Conservation (phyloP, 768 basidiomycete genomes). For the Lepiota subincarnata region DNA sequence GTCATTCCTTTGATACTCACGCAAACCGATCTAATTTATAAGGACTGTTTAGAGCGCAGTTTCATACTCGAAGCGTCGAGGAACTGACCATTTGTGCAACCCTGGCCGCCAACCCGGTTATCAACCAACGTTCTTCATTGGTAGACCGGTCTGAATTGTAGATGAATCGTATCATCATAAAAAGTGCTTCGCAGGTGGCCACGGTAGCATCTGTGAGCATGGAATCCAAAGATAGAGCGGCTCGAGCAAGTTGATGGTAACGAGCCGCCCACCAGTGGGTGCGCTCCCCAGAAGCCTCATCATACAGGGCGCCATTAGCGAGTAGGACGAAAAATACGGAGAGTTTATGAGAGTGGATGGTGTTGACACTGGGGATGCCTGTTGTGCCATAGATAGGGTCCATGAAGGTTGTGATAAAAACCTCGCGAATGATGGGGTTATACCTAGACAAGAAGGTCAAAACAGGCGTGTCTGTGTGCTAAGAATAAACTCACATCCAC, state of each 20-base stretch:
- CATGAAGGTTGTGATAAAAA: conserved; percentile 37
- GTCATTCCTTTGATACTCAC: conserved; percentile 28
- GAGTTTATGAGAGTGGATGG: conserved; percentile 42
- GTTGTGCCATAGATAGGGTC: conserved; percentile 38
- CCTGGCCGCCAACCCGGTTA: conserved; percentile 40
- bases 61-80: neutral
- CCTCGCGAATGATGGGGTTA: conserved; percentile 38
- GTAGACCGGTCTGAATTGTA: conserved; percentile 38
- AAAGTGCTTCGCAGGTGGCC: conserved; percentile 44
- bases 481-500: conserved; percentile 39
- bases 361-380: conserved; percentile 26
- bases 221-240: conserved; percentile 42
- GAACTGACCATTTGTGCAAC: conserved; percentile 42
- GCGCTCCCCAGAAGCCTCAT: conserved; percentile 29
- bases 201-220: conserved; percentile 40
- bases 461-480: neutral
- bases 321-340: conserved; percentile 51
- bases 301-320: conserved; percentile 43
- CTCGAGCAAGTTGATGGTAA: conserved; percentile 46
- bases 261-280: conserved; percentile 24
- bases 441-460: conserved; percentile 29
- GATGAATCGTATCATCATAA: conserved; percentile 38
- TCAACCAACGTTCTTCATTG: conserved; percentile 45
- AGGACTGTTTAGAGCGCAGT: neutral
- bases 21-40: conserved; percentile 43